Conservation (phyloP, 495 filamentous ascomycete genomes). For the Penicillium flavigenum region DNA sequence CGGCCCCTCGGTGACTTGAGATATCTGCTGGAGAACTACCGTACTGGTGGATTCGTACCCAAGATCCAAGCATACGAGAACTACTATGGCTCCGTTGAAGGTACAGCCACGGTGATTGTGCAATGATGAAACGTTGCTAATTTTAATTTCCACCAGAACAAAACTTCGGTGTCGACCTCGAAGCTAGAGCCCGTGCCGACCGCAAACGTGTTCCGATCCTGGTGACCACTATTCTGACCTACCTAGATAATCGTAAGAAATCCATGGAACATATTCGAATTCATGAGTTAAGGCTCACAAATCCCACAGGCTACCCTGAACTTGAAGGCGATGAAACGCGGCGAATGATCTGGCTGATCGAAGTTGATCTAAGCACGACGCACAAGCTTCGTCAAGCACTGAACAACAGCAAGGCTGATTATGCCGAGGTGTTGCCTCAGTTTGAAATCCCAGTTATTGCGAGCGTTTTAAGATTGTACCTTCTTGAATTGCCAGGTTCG, state of each 20-base stretch:
- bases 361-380: slow-evolving; percentile 81
- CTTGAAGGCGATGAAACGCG: slow-evolving; percentile 95
- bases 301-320: slow-evolving; percentile 75
- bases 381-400: slow-evolving; percentile 78
- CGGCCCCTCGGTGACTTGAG: slow-evolving; percentile 88
- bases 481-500: slow-evolving; percentile 92
- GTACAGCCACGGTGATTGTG: slow-evolving; percentile 31
- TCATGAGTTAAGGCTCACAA: slow-evolving; percentile 7
- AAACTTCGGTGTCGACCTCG: slow-evolving; percentile 95
- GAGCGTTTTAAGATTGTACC: slow-evolving; percentile 89
- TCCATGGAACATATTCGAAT: not conserved
- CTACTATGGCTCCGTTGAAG: slow-evolving; percentile 96
- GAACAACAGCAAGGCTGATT: slow-evolving; percentile 85
- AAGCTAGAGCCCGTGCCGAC: slow-evolving; percentile 88
- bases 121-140: slow-evolving; percentile 21
- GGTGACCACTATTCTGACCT: slow-evolving; percentile 89
- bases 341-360: slow-evolving; percentile 88
- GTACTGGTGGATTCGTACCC: slow-evolving; percentile 87
- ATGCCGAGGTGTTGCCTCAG: slow-evolving; percentile 71
- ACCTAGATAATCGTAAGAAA: slow-evolving; percentile 77
- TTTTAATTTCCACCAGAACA: slow-evolving; percentile 60
- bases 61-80: slow-evolving; percentile 96
- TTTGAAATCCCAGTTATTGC: slow-evolving; percentile 94
- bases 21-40: slow-evolving; percentile 96
- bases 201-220: slow-evolving; percentile 92